A percentile compares a stretch with the other conserved stretches of the same genome.
These are phyloP conservation scores for Panicum hallii DNA, from an alignment of 202 grass and related monocot species.

Conservation along the genomic window DNA sequence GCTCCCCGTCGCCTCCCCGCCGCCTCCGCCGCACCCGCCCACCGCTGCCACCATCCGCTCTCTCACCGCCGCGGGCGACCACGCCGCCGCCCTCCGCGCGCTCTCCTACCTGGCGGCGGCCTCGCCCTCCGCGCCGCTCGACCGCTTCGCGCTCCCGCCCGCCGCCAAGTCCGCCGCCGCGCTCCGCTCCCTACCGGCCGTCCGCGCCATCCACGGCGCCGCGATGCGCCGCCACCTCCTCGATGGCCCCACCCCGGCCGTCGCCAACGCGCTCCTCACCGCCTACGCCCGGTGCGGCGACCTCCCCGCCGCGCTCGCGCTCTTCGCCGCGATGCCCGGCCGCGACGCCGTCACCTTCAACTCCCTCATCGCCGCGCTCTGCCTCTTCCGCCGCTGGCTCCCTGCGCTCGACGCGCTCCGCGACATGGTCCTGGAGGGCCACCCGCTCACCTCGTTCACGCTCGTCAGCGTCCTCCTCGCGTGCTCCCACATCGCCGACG, in stretches of 20 bases:
- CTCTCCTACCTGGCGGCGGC: conserved; percentile 57
- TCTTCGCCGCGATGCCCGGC: conserved; percentile 57
- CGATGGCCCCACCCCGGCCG: conserved; percentile 44
- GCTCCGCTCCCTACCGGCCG: conserved; percentile 40
- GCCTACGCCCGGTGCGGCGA: conserved; percentile 75
- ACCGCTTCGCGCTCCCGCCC: conserved; percentile 80
- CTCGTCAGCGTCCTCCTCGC: conserved; percentile 77
- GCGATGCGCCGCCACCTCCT: conserved; percentile 48
- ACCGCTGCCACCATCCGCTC: conserved; percentile 41
- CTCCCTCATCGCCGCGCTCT: conserved; percentile 77
- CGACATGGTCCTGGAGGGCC: conserved; percentile 54
- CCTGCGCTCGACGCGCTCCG: conserved; percentile 60
- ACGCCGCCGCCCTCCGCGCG: conserved; percentile 62
- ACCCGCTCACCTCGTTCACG: conserved; percentile 73
- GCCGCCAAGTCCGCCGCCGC: conserved; percentile 71
- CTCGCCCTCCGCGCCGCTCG: conserved; percentile 36
- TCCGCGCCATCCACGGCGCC: conserved; percentile 62
- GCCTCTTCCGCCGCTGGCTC: conserved; percentile 65
- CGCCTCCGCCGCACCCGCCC: conserved; percentile 6
- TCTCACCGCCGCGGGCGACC: conserved; percentile 45
- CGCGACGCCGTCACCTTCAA: conserved; percentile 77
- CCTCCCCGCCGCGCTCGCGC: conserved; percentile 54
- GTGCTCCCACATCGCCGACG: conserved; percentile 69
- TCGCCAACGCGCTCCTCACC: conserved; percentile 70
- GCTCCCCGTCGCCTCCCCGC: conserved; percentile 39